phyloP scores from a whole-genome alignment of 371 early-diverging fungal genomes.

The Mortierella polycephala region DNA sequence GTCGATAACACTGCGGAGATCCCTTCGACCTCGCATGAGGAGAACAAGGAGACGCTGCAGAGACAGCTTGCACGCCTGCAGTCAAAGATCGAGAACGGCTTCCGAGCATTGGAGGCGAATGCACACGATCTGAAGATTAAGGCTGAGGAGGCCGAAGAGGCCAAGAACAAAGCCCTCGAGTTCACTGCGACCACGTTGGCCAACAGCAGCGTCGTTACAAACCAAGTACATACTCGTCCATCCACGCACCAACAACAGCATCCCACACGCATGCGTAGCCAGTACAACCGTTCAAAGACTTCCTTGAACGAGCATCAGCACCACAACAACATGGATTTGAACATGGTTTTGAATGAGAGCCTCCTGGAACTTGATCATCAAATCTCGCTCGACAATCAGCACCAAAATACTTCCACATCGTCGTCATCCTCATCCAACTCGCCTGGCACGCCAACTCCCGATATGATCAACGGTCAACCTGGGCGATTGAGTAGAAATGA shows the following conservation, averaged over 20 bases:
- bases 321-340: constrained; percentile 24
- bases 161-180: constrained; percentile 38
- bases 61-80: constrained; percentile 25
- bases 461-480: not conserved
- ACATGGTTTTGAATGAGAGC: constrained; percentile 35
- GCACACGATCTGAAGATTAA: constrained; percentile 33
- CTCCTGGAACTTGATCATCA: constrained; percentile 42
- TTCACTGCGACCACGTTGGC: constrained; percentile 38
- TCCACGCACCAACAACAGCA: constrained; percentile 16
- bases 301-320: constrained; percentile 8
- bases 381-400: constrained; percentile 11
- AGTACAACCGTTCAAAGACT: constrained; percentile 17
- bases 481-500: not conserved
- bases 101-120: constrained; percentile 24
- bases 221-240: not conserved
- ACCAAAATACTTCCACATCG: not conserved
- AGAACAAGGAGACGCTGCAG: constrained; percentile 3
- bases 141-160: constrained; percentile 32
- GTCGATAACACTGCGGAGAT: constrained; percentile 7
- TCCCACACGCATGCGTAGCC: constrained; percentile 9
- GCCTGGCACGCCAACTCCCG: not conserved
- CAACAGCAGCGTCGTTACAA: constrained; percentile 8
- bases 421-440: constrained; percentile 5
- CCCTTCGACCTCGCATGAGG: not conserved
- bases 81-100: constrained; percentile 35